Conservation (phyloP, 1,284 basidiomycete genomes). For the Spongispora temasekensis region DNA sequence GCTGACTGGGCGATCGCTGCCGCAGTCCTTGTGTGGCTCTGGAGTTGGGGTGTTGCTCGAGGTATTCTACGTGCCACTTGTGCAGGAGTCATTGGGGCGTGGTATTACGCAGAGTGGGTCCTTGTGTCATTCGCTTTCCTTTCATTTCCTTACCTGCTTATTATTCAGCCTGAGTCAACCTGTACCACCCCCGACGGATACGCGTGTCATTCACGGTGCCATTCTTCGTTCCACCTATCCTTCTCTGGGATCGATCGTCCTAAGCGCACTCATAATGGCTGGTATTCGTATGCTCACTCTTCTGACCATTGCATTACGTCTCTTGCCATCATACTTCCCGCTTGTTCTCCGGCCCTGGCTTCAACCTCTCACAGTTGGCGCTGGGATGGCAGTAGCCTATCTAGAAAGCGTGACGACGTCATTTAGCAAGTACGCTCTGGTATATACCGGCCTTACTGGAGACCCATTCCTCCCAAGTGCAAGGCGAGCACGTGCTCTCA, state of each 20-base stretch:
- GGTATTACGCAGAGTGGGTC: conserved; percentile 86
- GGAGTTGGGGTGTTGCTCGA: conserved; percentile 88
- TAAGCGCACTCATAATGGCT: conserved; percentile 78
- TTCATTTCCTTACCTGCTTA: conserved; percentile 1
- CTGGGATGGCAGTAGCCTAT: conserved; percentile 50
- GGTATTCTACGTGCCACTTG: conserved; percentile 80
- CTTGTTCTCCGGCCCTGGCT: conserved; percentile 42
- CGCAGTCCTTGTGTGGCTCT: conserved; percentile 77
- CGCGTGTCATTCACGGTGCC: conserved; percentile 76
- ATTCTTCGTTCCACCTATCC: conserved; percentile 79
- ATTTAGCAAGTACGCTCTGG: conserved; percentile 81
- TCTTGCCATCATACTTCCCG: conserved; percentile 57
- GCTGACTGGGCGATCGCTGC: conserved; percentile 81
- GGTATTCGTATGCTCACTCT: conserved; percentile 58
- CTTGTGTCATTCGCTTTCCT: background rate
- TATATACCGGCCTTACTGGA: conserved; percentile 87
- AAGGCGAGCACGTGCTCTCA: conserved; percentile 63
- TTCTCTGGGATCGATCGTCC: conserved; percentile 77
- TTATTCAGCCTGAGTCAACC: conserved; percentile 47
- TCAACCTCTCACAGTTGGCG: conserved; percentile 42
- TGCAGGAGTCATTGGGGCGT: conserved; percentile 85
- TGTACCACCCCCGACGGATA: conserved; percentile 55
- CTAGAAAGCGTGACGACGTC: conserved; percentile 67
- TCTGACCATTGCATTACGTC: conserved; percentile 50
- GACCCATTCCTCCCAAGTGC: conserved; percentile 82